phyloP scores from a whole-genome alignment of 2,329 filamentous ascomycete genomes.

The Westerdykella aurantiaca region DNA sequence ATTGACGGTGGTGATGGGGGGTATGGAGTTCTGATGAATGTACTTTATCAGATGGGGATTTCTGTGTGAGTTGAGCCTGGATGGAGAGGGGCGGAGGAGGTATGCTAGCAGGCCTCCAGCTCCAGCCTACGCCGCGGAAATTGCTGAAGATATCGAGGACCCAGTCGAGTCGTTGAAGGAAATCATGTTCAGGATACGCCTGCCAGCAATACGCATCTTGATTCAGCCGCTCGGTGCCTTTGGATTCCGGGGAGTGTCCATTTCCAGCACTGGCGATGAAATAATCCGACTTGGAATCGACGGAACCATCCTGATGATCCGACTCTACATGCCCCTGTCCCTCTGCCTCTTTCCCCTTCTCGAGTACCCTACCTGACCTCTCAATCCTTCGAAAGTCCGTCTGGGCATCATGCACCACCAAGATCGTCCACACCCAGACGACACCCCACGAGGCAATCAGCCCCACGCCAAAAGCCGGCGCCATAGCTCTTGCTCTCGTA shows the following conservation, averaged over 20 bases:
- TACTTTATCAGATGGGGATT: conserved; percentile 20
- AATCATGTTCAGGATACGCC: conserved; percentile 42
- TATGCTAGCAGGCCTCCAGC: conserved; percentile 49
- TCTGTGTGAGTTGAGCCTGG: conserved; percentile 31
- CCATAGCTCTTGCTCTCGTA: conserved; percentile 46
- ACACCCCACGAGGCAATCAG: conserved; percentile 50
- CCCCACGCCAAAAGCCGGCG: conserved; percentile 51
- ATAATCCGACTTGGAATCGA: neutral
- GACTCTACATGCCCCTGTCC: neutral
- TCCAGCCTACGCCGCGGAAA: conserved; percentile 57
- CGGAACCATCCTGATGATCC: neutral
- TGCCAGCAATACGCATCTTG: conserved; percentile 46
- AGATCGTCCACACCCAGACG: conserved; percentile 48
- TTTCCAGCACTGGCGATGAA: neutral
- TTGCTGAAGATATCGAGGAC: conserved; percentile 51
- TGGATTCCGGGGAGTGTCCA: too few relatives aligned
- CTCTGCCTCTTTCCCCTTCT: conserved; percentile 1
- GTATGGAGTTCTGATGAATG: conserved; percentile 12
- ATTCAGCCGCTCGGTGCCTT: neutral
- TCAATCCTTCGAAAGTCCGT: conserved; percentile 53
- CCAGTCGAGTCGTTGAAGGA: conserved; percentile 54
- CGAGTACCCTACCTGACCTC: conserved; percentile 28
- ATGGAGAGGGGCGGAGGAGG: conserved; percentile 40
- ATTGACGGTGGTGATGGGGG: conserved; percentile 16
- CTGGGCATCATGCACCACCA: conserved; percentile 53